Conservation (phyloP, 2,329 filamentous ascomycete species). For the Cercospora sp. region DNA sequence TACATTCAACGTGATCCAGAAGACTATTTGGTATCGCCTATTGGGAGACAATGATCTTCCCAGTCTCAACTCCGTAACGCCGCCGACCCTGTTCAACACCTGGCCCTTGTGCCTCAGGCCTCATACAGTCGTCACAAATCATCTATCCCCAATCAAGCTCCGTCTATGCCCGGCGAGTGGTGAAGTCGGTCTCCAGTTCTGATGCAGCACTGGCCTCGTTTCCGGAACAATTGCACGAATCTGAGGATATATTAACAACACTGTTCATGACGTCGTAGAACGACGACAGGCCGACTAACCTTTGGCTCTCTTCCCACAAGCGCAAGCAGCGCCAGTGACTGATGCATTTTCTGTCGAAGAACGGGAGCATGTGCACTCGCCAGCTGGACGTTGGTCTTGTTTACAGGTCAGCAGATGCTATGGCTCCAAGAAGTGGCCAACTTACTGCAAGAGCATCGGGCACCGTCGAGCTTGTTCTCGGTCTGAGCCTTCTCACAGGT, state of each 20-base stretch:
- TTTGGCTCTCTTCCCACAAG: slow-evolving; percentile 66
- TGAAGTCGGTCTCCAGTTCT: slow-evolving; percentile 26
- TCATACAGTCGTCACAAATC: neutral
- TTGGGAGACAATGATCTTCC: neutral
- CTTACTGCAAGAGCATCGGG: slow-evolving; percentile 78
- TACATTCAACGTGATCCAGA: neutral
- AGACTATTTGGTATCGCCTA: neutral
- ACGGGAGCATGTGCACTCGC: slow-evolving; percentile 78
- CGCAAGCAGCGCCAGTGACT: slow-evolving; percentile 62
- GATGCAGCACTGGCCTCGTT: slow-evolving; percentile 13
- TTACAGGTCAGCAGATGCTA: neutral
- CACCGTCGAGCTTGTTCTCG: slow-evolving; percentile 73
- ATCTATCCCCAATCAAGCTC: neutral
- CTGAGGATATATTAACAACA: neutral
- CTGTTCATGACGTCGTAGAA: neutral
- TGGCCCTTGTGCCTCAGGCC: neutral
- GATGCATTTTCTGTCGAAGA: slow-evolving; percentile 68
- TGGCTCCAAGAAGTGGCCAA: slow-evolving; percentile 22
- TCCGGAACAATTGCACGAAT: slow-evolving; percentile 23
- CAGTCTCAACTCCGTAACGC: neutral
- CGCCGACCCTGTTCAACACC: neutral
- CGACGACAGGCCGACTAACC: neutral
- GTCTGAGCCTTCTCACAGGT: slow-evolving; percentile 71
- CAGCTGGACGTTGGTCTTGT: slow-evolving; percentile 68
- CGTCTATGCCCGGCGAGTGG: slow-evolving; percentile 15